These are phyloP conservation scores for Azolla pinnata DNA, from an alignment of 75 land plant genomes.

Conservation along the genomic window DNA sequence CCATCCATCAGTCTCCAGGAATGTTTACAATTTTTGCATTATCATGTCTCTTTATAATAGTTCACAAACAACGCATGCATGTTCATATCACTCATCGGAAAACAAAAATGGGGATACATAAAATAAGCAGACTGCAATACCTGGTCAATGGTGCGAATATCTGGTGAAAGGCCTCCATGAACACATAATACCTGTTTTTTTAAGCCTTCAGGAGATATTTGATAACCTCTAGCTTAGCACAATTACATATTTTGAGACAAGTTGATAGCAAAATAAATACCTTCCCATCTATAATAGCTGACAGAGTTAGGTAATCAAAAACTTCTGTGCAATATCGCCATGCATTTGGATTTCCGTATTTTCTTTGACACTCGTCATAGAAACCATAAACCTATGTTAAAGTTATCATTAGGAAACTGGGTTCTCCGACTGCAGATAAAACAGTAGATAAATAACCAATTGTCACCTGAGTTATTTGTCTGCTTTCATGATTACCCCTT, in stretches of 20 bases:
- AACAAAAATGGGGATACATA: too few relatives aligned
- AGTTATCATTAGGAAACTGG: not conserved
- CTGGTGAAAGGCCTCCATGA: slow-evolving; percentile 99
- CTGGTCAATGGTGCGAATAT: slow-evolving; percentile 96
- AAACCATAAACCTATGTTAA: slow-evolving; percentile 85
- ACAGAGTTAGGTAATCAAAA: slow-evolving; percentile 93
- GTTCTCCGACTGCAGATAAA: not conserved
- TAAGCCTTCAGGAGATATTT: not conserved
- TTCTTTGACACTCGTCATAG: slow-evolving; percentile 99
- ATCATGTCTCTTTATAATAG: too few relatives aligned
- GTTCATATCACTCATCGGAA: not conserved
- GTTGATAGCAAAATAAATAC: slow-evolving; percentile 37
- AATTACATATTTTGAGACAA: too few relatives aligned
- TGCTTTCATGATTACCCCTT: slow-evolving; percentile 98
- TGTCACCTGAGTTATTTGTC: slow-evolving; percentile 89
- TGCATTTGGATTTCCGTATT: slow-evolving; percentile 99
- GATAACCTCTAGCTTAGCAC: not conserved
- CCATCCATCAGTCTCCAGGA: too few relatives aligned
- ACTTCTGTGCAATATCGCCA: slow-evolving; percentile 99
- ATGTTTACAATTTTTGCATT: too few relatives aligned
- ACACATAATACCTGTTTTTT: slow-evolving; percentile 78
- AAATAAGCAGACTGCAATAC: slow-evolving; percentile 19
- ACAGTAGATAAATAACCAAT: not conserved
- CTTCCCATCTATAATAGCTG: slow-evolving; percentile 97
- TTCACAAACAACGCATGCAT: not conserved